phyloP scores from a whole-genome alignment of 345 rosid genomes.

The Populus alba region DNA sequence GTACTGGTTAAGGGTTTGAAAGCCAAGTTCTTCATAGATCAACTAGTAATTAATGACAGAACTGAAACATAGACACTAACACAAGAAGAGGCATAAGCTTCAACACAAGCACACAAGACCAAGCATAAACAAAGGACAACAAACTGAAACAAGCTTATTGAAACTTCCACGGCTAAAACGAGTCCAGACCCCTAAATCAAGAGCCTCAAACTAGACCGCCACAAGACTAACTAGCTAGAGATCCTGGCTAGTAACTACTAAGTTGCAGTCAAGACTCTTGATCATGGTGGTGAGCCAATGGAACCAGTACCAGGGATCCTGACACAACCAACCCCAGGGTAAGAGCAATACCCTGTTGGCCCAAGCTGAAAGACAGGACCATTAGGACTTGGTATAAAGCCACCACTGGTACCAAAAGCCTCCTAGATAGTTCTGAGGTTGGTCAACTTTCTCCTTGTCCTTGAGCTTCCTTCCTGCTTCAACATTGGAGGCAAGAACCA shows the following conservation, averaged over 20 bases:
- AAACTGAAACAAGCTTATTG: not conserved
- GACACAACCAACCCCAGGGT: constrained; percentile 36
- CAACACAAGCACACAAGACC: not conserved
- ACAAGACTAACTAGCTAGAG: not conserved
- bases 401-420: constrained; percentile 27
- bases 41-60: not conserved
- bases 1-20: not conserved
- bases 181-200: not conserved
- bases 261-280: not conserved
- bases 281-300: constrained; percentile 10
- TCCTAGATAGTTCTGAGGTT: constrained; percentile 31
- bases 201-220: not conserved
- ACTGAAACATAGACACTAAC: not conserved
- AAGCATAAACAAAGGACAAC: not conserved
- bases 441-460: constrained; percentile 19
- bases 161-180: not conserved
- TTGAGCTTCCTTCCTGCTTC: constrained; percentile 24
- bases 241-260: not conserved
- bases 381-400: constrained; percentile 24
- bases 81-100: not conserved
- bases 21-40: not conserved
- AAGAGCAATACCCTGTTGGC: constrained; percentile 28
- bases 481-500: constrained; percentile 6
- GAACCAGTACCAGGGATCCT: constrained; percentile 20
- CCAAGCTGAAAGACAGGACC: constrained; percentile 28